Conservation (phyloP, 192 early-diverging fungal genomes). For the Coemansia sp. region DNA sequence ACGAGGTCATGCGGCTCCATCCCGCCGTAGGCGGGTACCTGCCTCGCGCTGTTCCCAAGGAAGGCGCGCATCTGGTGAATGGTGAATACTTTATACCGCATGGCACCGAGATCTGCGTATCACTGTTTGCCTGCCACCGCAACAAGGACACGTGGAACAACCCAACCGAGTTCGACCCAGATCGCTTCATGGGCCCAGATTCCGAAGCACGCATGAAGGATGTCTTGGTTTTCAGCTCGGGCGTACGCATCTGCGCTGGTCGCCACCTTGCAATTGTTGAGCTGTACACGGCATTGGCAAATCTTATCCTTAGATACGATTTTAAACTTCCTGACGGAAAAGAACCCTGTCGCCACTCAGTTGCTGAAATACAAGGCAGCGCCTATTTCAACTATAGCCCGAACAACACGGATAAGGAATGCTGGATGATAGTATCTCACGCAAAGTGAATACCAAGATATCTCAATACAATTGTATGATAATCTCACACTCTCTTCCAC, state of each 20-base stretch:
- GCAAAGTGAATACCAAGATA: constrained; percentile 1
- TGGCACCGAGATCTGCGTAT: too few relatives aligned
- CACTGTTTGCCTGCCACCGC: constrained; percentile 35
- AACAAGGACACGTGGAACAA: constrained; percentile 16
- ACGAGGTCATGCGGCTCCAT: constrained; percentile 46
- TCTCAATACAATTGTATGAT: too few relatives aligned
- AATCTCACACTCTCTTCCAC: too few relatives aligned
- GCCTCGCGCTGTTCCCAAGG: too few relatives aligned
- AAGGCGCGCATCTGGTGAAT: too few relatives aligned
- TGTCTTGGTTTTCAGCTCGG: constrained; percentile 35
- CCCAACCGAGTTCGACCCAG: constrained; percentile 31
- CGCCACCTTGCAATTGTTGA: constrained; percentile 44
- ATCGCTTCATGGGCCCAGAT: constrained; percentile 38
- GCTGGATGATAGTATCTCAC: neutral
- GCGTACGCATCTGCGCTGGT: constrained; percentile 44
- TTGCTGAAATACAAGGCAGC: constrained; percentile 15
- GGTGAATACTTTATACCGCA: too few relatives aligned
- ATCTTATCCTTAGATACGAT: constrained; percentile 39
- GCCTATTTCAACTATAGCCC: constrained; percentile 32
- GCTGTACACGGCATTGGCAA: constrained; percentile 45
- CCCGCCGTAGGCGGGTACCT: constrained; percentile 26
- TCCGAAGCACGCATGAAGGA: constrained; percentile 9
- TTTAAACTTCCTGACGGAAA: constrained; percentile 19
- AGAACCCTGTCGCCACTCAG: neutral
- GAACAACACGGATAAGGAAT: constrained; percentile 4